Base-by-base conservation (phyloP, 2,329 filamentous ascomycete genomes). In the Trichoderma brevicompactum region DNA sequence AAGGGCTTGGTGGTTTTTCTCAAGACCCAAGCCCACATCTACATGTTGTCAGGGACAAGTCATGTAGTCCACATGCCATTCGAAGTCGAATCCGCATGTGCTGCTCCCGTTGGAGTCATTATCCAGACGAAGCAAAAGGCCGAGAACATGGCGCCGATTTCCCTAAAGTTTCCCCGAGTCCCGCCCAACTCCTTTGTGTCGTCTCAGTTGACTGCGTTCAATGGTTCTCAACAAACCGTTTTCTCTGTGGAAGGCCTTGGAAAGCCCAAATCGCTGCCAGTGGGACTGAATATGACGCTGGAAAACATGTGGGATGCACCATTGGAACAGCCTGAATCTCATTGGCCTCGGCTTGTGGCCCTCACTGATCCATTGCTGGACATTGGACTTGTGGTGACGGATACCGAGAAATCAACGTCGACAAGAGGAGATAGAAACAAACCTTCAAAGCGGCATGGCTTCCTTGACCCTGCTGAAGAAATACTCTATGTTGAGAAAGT, bases 21-120 rank as follows among this genome's bases (percentile, higher is more conserved):
- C 69, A 94, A 92, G 78, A 94, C 92, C 0, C 94, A 98, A 74
- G 93, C 92, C 23, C 94, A 98, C 74, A 87, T 99, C 69, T 96
- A 94, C 81, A 97, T 96, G 75, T 85, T 98, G 43, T 87, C 91
- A 2, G 94, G 94, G 19, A 89, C 92, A 40, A 95, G 87, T 74
- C 92, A 99, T 83, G 87, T 97, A 66, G 85, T 98, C 54, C 92
- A 97, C 75, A 87, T 99, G 73, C 94, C 94, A 1, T 99, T 99
- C 74, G 94, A 98, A 78, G 91, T 97, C 48, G 92, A 97, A 74
- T 87, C 87, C 61, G 93, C 92, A 36, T 92, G 94, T 75, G 88
- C 94, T 41, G 91, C 92, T 12, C 91, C 93, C 6, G 83, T 87
- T 38, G 95, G 95, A 32, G 84, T 98, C 56, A 85, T 99, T 19